These are phyloP conservation scores for Chlamydomonas urium DNA, from an alignment of 139 green algal species.

Conservation along the genomic window DNA sequence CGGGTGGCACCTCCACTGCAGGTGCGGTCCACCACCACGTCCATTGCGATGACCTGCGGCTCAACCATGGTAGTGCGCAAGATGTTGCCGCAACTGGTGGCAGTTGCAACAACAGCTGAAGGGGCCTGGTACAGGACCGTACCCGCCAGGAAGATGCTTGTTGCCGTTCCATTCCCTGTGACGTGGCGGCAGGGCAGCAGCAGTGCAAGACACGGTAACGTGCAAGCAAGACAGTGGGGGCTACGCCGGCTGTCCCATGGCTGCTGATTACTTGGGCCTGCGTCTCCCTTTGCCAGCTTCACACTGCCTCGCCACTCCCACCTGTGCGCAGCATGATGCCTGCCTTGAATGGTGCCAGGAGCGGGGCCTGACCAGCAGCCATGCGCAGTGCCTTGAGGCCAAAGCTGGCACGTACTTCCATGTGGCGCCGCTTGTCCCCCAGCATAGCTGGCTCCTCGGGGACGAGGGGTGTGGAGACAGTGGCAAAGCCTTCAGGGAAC, in stretches of 20 bases:
- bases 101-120: no score
- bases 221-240: no score
- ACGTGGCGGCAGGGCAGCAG: background rate
- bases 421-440: background rate
- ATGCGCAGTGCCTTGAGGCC: background rate
- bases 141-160: constrained; percentile 5
- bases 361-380: background rate
- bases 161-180: constrained; percentile 8
- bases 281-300: no score
- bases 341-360: constrained; percentile 11
- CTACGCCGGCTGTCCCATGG: no score
- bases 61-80: no score
- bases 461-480: no score
- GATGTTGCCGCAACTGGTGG: no score
- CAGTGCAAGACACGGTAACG: no score
- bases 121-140: no score
- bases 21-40: background rate
- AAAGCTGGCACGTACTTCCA: background rate
- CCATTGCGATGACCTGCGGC: background rate
- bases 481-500: no score
- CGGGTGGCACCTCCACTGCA: constrained; percentile 1
- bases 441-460: no score
- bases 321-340: constrained; percentile 14
- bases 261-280: no score
- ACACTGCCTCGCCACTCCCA: background rate